These are phyloP conservation scores for Brassica hybrid DNA, from an alignment of 441 rosid species.

Conservation along the genomic window DNA sequence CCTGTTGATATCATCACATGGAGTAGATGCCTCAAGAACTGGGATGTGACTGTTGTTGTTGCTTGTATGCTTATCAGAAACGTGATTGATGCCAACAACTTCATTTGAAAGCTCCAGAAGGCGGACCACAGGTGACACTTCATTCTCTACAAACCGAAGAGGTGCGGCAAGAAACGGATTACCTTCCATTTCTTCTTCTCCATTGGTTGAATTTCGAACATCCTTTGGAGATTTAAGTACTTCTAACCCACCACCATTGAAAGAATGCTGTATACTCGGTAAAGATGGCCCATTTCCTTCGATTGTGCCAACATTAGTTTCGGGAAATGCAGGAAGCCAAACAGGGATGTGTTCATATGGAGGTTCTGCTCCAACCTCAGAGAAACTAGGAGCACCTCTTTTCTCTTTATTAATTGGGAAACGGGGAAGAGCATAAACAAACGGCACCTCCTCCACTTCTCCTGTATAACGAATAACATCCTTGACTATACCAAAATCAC, in stretches of 20 bases:
- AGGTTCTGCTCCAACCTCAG: constrained; percentile 62
- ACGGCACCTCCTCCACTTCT: constrained; percentile 61
- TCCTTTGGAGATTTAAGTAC: constrained; percentile 46
- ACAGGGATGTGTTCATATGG: constrained; percentile 73
- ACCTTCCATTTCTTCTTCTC: constrained; percentile 37
- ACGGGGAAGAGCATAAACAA: constrained; percentile 61
- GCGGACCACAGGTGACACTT: constrained; percentile 56
- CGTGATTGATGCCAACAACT: constrained; percentile 31
- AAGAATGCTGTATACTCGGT: constrained; percentile 49
- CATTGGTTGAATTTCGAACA: constrained; percentile 42
- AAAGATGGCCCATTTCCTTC: constrained; percentile 46
- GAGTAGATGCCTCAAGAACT: constrained; percentile 58
- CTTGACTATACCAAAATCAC: constrained; percentile 58
- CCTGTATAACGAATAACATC: constrained; percentile 65
- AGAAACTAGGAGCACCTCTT: constrained; percentile 52
- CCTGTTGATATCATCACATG: constrained; percentile 54
- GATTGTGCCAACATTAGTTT: constrained; percentile 41
- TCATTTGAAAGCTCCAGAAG: constrained; percentile 50
- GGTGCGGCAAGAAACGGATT: constrained; percentile 77
- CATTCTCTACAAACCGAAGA: constrained; percentile 60
- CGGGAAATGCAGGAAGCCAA: constrained; percentile 64
- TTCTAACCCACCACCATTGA: constrained; percentile 44
- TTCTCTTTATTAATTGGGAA: constrained; percentile 65
- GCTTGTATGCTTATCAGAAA: constrained; percentile 38
- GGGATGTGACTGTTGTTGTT: constrained; percentile 50